These are phyloP conservation scores for Fusarium sp. DNA, from an alignment of 2,329 filamentous ascomycete genomes.

Conservation along the genomic window DNA sequence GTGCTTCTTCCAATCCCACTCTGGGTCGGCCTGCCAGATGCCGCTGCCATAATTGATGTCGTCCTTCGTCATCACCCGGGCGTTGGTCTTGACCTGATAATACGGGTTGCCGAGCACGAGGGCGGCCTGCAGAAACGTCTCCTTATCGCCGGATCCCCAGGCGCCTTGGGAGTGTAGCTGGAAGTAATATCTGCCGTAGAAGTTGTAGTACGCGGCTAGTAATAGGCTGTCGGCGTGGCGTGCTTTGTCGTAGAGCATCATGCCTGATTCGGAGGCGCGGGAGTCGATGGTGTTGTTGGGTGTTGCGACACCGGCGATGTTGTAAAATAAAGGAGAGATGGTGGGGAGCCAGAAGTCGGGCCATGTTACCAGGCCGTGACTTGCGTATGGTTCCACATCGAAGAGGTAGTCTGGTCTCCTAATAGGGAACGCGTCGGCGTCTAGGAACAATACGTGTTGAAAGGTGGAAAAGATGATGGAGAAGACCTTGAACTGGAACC, in stretches of 20 bases:
- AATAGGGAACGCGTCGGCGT: conserved; percentile 45
- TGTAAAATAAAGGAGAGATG: conserved; percentile 43
- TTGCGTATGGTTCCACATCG: conserved; percentile 37
- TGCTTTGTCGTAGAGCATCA: conserved; percentile 43
- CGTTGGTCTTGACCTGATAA: conserved; percentile 38
- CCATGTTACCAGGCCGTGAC: conserved; percentile 42
- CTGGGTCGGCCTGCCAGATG: conserved; percentile 47
- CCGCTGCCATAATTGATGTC: conserved; percentile 45
- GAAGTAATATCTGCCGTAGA: conserved; percentile 44
- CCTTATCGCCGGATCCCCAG: conserved; percentile 47
- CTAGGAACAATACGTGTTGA: conserved; percentile 42
- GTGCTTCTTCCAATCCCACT: conserved; percentile 39
- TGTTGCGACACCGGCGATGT: conserved; percentile 31
- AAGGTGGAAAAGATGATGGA: conserved; percentile 46
- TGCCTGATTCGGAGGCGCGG: conserved; percentile 40
- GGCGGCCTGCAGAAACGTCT: conserved; percentile 44
- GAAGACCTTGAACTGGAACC: conserved; percentile 43
- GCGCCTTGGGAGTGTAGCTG: conserved; percentile 48
- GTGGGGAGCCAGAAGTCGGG: conserved; percentile 48
- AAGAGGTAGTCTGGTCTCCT: conserved; percentile 39
- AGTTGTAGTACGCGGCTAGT: conserved; percentile 45
- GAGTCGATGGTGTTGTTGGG: conserved; percentile 40
- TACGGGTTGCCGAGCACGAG: conserved; percentile 37
- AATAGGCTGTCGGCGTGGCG: conserved; percentile 43
- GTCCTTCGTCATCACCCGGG: conserved; percentile 18